Evolutionary conservation across 176 grass and related monocot genomes (phyloP).

Genomic region (Oryza meyeriana): DNA sequence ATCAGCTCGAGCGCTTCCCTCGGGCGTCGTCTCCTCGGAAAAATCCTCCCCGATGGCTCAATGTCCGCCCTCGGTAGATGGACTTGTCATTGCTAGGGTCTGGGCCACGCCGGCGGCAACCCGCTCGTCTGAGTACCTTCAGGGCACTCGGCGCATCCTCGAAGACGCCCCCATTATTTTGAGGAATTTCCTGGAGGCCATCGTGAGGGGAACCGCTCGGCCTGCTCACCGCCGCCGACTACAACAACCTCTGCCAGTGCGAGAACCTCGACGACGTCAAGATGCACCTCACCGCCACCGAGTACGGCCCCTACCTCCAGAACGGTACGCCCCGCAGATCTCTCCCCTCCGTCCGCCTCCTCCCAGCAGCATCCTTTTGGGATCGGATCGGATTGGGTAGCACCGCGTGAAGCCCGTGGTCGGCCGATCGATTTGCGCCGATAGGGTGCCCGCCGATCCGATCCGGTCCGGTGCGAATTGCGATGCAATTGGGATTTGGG

Average conservation of each 20-base stretch:
- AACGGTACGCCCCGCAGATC: slow-evolving; percentile 57
- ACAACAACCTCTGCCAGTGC: slow-evolving; percentile 99
- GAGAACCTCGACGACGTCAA: slow-evolving; percentile 95
- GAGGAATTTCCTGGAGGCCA: slow-evolving; percentile 96
- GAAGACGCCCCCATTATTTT: too few relatives aligned
- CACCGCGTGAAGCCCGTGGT: not conserved
- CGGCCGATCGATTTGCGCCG: not conserved
- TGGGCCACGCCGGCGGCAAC: too few relatives aligned
- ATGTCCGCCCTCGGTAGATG: too few relatives aligned
- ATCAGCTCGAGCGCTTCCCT: too few relatives aligned
- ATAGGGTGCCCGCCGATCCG: not conserved
- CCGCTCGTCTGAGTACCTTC: too few relatives aligned
- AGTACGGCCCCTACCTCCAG: slow-evolving; percentile 89
- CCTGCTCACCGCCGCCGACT: slow-evolving; percentile 88
- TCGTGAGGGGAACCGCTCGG: slow-evolving; percentile 86
- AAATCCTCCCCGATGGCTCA: too few relatives aligned
- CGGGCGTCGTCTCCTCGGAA: too few relatives aligned
- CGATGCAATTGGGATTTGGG: slow-evolving; percentile 13
- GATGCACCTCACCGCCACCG: slow-evolving; percentile 98
- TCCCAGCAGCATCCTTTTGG: not conserved
- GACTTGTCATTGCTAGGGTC: too few relatives aligned
- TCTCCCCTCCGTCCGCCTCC: not conserved
- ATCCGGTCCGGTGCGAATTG: slow-evolving; percentile 1
- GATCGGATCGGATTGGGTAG: not conserved
- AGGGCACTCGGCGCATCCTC: too few relatives aligned